These are phyloP conservation scores for Cucumis hystrix DNA, from an alignment of 306 rosid species.

Conservation along the genomic window DNA sequence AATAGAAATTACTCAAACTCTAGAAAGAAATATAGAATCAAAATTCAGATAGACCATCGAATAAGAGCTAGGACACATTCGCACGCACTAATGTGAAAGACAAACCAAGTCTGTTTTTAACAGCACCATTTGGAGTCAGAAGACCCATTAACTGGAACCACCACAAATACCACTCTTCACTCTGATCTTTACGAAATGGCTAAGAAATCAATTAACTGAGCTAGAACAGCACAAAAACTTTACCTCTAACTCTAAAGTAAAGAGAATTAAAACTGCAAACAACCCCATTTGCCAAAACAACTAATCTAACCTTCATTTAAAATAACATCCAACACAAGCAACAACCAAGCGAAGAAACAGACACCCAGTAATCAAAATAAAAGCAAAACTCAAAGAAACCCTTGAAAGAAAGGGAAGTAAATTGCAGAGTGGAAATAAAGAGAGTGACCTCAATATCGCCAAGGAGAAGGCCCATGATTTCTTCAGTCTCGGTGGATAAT, in stretches of 20 bases:
- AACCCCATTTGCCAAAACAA: conserved; percentile 10
- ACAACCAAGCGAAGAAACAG: background rate
- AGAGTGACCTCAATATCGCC: conserved; percentile 76
- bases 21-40: background rate
- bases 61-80: background rate
- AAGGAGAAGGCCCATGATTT: conserved; percentile 97
- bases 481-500: conserved; percentile 95
- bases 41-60: background rate
- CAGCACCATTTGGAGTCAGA: background rate
- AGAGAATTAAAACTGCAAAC: background rate
- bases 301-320: background rate
- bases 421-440: too few species aligned
- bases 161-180: background rate
- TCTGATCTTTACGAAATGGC: background rate
- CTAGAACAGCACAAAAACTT: background rate
- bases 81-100: background rate
- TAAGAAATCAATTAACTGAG: background rate
- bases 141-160: background rate
- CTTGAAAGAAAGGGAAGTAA: background rate
- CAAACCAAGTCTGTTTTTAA: background rate
- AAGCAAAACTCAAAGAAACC: background rate
- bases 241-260: background rate
- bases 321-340: background rate
- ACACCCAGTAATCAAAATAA: background rate
- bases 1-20: background rate